phyloP scores from a whole-genome alignment of 2,329 filamentous ascomycete species.

The Neofusicoccum parvum region DNA sequence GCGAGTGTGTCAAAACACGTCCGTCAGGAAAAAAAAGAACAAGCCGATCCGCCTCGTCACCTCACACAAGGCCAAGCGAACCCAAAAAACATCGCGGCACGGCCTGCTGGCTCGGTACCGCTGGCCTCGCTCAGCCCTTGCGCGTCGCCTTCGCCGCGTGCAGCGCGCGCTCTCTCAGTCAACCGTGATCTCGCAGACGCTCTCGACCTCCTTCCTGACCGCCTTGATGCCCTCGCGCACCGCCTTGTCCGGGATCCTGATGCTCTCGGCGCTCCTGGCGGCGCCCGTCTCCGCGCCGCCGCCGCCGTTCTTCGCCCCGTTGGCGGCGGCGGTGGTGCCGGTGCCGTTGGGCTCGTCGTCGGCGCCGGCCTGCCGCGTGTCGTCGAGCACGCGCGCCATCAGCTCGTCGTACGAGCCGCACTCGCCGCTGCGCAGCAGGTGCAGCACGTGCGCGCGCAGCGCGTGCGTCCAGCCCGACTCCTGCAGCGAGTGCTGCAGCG shows the following conservation, averaged over 20 bases:
- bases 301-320: conserved; percentile 8
- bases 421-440: conserved; percentile 60
- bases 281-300: conserved; percentile 38
- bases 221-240: conserved; percentile 54
- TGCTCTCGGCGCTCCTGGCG: conserved; percentile 29
- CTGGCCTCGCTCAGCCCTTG: too few relatives aligned
- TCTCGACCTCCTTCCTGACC: conserved; percentile 55
- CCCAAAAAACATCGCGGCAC: too few relatives aligned
- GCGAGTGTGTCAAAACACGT: too few relatives aligned
- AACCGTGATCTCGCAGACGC: conserved; percentile 46
- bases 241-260: conserved; percentile 52
- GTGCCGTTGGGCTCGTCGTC: conserved; percentile 28
- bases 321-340: neutral
- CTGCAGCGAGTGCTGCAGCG: conserved; percentile 58
- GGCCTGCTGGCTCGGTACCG: too few relatives aligned
- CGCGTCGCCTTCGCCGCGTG: neutral
- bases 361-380: conserved; percentile 42
- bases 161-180: conserved; percentile 19
- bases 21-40: too few relatives aligned
- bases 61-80: too few relatives aligned
- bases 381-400: conserved; percentile 54
- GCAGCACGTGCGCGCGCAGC: conserved; percentile 56
- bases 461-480: conserved; percentile 61
- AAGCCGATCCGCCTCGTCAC: too few relatives aligned
- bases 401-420: conserved; percentile 61